A percentile compares a stretch with the other conserved stretches of the same genome.
phyloP scores from a whole-genome alignment of 805 yeast species.

The Wickerhamiella qilinensis region DNA sequence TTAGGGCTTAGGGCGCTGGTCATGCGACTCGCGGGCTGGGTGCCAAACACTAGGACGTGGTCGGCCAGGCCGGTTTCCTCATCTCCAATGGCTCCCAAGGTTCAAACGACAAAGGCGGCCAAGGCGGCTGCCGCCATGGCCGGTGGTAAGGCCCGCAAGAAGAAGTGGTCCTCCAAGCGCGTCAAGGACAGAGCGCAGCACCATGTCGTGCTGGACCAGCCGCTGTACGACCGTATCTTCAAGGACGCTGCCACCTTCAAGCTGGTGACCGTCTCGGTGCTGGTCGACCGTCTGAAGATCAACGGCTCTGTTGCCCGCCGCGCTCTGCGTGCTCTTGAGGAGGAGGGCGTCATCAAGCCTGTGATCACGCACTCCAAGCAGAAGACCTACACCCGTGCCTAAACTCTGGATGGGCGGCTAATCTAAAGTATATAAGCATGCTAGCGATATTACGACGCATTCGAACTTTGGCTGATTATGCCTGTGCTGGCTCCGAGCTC shows the following conservation, averaged over 20 bases:
- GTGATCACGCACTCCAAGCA: constrained; percentile 93
- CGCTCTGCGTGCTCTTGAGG: constrained; percentile 91
- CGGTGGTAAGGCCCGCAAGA: constrained; percentile 99
- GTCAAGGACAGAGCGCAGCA: constrained; percentile 99
- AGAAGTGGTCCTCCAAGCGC: constrained; percentile 99
- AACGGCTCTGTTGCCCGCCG: constrained; percentile 99
- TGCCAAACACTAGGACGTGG: no score
- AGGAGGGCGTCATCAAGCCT: constrained; percentile 87
- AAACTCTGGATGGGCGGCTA: constrained; percentile 10
- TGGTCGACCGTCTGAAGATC: constrained; percentile 97
- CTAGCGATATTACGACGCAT: no score
- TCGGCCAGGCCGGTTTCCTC: no score
- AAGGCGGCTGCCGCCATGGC: constrained; percentile 99
- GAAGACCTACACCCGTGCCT: constrained; percentile 57
- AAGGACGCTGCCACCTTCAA: constrained; percentile 99
- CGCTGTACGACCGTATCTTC: constrained; percentile 96
- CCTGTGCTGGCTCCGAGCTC: not conserved
- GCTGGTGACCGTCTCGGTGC: constrained; percentile 92
- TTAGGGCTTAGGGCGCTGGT: constrained; percentile 3
- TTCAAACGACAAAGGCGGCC: constrained; percentile 98
- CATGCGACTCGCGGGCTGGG: no score
- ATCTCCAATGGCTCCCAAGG: constrained; percentile 88
- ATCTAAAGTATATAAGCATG: constrained; percentile 1
- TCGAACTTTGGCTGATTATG: not conserved
- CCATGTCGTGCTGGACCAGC: constrained; percentile 93